These are phyloP conservation scores for Yarrowia sp. DNA, from an alignment of 805 yeast species.

Conservation along the genomic window DNA sequence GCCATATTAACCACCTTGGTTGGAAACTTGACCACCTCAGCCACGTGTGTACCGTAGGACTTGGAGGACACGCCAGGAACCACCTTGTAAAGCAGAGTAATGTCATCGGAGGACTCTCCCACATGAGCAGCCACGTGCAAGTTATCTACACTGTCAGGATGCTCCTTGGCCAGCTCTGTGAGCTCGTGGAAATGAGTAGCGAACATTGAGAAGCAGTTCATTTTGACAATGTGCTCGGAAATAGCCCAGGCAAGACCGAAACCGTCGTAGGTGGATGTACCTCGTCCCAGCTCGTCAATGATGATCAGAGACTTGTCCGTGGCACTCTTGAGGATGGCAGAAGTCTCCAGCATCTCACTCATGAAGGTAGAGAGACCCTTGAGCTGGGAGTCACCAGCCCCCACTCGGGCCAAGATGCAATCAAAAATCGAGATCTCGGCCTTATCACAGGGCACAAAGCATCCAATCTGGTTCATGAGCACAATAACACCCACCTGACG, in stretches of 20 bases:
- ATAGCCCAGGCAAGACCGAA: constrained; percentile 98
- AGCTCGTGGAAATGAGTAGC: constrained; percentile 98
- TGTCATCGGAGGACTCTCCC: constrained; percentile 62
- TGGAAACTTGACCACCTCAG: constrained; percentile 94
- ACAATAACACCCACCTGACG: constrained; percentile 89
- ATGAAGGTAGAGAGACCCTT: constrained; percentile 96
- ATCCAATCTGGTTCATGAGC: constrained; percentile 86
- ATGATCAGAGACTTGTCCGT: constrained; percentile 80
- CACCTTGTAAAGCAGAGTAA: constrained; percentile 90
- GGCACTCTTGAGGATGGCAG: constrained; percentile 82
- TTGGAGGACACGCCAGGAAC: constrained; percentile 95
- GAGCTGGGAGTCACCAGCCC: constrained; percentile 97
- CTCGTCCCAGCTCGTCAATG: constrained; percentile 95
- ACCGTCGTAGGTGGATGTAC: constrained; percentile 93
- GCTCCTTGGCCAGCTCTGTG: constrained; percentile 73
- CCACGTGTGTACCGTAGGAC: constrained; percentile 97
- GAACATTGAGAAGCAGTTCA: constrained; percentile 82
- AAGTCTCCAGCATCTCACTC: constrained; percentile 96
- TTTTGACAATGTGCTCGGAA: constrained; percentile 79
- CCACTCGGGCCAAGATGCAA: constrained; percentile 94
- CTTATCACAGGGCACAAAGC: constrained; percentile 79
- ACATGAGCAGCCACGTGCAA: constrained; percentile 94
- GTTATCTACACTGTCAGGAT: constrained; percentile 64
- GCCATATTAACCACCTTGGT: constrained; percentile 91
- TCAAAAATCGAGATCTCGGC: constrained; percentile 88